Evolutionary conservation across 2,329 filamentous ascomycete species (phyloP).

Genomic region (Penicillium sp.): DNA sequence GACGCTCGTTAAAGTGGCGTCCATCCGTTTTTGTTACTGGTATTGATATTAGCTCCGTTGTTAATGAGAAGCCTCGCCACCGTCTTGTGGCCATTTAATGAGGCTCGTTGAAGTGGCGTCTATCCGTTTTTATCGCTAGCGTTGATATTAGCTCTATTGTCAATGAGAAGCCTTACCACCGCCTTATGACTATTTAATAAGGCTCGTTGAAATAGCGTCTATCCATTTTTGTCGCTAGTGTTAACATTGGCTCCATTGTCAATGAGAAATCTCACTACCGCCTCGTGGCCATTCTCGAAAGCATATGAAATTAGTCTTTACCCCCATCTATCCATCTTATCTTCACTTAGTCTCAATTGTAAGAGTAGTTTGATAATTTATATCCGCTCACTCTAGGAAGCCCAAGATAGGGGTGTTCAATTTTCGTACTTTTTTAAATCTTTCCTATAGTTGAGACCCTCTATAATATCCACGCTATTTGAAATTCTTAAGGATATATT

Average conservation of each 20-base stretch:
- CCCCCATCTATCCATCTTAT: no score
- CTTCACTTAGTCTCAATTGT: no score
- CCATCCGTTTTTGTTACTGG: neutral
- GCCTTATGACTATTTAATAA: neutral
- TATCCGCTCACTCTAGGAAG: constrained; percentile 1
- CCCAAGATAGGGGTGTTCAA: constrained; percentile 17
- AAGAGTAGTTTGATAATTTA: constrained; percentile 8
- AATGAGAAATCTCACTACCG: neutral
- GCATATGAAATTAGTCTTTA: constrained; percentile 7
- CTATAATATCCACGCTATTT: constrained; percentile 12
- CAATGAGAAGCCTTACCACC: no score
- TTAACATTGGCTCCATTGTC: neutral
- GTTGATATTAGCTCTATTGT: no score
- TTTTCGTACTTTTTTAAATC: constrained; percentile 6
- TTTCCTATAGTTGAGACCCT: constrained; percentile 9
- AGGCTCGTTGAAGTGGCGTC: no score
- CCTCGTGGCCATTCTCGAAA: neutral
- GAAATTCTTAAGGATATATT: neutral
- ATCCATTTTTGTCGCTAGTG: neutral
- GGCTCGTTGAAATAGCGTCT: neutral
- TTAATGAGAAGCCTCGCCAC: no score
- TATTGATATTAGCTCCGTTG: neutral
- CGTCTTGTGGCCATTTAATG: no score
- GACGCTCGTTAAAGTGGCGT: neutral
- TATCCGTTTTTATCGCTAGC: no score